Evolutionary conservation across 768 basidiomycete genomes (phyloP).

Genomic region (Zangia roseola): DNA sequence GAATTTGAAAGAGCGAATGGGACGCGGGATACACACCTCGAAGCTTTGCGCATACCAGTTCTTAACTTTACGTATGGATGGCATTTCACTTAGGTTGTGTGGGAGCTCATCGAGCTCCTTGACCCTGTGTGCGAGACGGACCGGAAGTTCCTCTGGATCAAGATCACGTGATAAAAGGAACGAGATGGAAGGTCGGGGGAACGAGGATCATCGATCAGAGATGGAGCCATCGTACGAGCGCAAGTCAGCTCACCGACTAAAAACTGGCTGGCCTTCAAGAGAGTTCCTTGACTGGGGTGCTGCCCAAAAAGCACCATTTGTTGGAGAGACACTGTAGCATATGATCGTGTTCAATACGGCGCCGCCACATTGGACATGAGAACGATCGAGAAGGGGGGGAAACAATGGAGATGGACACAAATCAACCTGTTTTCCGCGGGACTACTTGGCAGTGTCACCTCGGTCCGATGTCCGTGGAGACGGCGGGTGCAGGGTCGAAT

Average conservation of each 20-base stretch:
- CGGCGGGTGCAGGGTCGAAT: background rate
- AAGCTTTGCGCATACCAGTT: slow-evolving; percentile 99
- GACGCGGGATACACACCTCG: slow-evolving; percentile 56
- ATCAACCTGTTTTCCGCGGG: background rate
- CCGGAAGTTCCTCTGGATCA: slow-evolving; percentile 81
- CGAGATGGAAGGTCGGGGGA: background rate
- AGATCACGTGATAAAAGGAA: background rate
- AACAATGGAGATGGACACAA: background rate
- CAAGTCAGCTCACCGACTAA: slow-evolving; percentile 58
- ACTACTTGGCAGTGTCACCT: background rate
- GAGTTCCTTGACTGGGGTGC: slow-evolving; percentile 91
- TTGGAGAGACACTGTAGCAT: slow-evolving; percentile 78
- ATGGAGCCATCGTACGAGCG: background rate
- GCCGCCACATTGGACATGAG: slow-evolving; percentile 1
- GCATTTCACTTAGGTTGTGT: slow-evolving; percentile 87
- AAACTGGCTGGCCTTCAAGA: slow-evolving; percentile 88
- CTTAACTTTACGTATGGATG: slow-evolving; percentile 90
- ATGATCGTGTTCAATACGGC: slow-evolving; percentile 3
- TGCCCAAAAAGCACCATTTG: slow-evolving; percentile 99
- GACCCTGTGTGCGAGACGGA: slow-evolving; percentile 92
- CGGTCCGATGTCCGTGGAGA: background rate
- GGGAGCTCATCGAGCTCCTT: slow-evolving; percentile 95
- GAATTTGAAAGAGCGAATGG: background rate
- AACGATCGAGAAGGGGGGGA: background rate
- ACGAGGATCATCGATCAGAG: background rate